These are phyloP conservation scores for Colletotrichum karsti DNA, from an alignment of 2,329 filamentous ascomycete genomes.

Conservation along the genomic window DNA sequence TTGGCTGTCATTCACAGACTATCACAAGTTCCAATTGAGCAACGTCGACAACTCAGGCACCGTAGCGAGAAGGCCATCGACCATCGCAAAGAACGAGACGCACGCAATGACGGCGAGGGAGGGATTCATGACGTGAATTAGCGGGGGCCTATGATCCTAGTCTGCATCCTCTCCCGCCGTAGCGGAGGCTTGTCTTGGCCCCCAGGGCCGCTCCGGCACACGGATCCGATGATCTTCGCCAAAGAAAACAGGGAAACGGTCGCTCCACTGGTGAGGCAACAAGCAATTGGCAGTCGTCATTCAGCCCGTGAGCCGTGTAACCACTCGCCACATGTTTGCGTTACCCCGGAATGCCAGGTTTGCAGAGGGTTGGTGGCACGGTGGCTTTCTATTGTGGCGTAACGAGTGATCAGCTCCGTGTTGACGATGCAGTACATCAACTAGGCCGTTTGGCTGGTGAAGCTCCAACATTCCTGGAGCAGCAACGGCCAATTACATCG, in stretches of 20 bases:
- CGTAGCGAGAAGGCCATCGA: background rate
- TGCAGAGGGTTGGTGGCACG: background rate
- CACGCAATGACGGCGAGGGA: conserved; percentile 23
- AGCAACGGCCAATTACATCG: background rate
- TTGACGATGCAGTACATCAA: background rate
- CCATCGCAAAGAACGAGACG: background rate
- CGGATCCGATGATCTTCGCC: conserved; percentile 23
- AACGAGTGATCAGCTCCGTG: background rate
- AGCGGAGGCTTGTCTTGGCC: conserved; percentile 8
- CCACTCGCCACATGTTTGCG: conserved; percentile 17
- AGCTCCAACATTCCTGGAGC: background rate
- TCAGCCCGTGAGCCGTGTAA: background rate
- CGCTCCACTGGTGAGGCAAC: conserved; percentile 6
- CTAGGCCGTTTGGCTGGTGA: background rate
- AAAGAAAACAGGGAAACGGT: conserved; percentile 26
- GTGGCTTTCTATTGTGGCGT: conserved; percentile 23
- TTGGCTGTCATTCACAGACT: background rate
- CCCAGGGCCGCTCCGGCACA: conserved; percentile 13
- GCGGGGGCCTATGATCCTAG: conserved; percentile 4
- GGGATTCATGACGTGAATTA: conserved; percentile 27
- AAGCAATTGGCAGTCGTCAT: conserved; percentile 28
- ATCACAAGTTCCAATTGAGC: background rate
- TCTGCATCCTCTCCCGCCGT: conserved; percentile 4
- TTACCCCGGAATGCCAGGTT: conserved; percentile 16
- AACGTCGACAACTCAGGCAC: background rate